A percentile compares a stretch with the other conserved stretches of the same genome.
phyloP scores from a whole-genome alignment of 495 filamentous ascomycete genomes.

The Pseudomonodictys pantanalensis region DNA sequence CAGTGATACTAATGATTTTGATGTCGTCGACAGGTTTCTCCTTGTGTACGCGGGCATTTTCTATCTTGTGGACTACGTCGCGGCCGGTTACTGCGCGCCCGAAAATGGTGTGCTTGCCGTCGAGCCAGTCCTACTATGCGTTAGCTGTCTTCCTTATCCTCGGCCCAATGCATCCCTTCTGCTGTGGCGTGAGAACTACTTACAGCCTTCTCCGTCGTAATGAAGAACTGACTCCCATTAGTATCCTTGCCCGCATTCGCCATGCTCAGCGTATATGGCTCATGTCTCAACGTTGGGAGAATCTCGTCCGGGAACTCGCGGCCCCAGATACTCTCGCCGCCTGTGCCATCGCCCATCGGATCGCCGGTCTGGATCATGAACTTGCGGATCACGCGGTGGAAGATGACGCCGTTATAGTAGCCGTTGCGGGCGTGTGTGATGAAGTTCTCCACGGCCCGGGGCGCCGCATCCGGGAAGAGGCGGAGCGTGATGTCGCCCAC shows the following conservation, averaged over 20 bases:
- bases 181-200: constrained; percentile 31
- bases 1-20: constrained; percentile 89
- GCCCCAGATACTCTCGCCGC: constrained; percentile 96
- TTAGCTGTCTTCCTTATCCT: constrained; percentile 3
- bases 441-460: constrained; percentile 98
- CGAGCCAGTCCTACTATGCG: constrained; percentile 77
- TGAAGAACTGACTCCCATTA: constrained; percentile 84
- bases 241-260: constrained; percentile 89
- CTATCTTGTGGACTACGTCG: constrained; percentile 96
- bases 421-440: constrained; percentile 81
- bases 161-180: neutral
- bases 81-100: constrained; percentile 83
- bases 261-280: constrained; percentile 95
- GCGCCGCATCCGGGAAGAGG: constrained; percentile 87
- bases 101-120: constrained; percentile 95
- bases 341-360: constrained; percentile 90
- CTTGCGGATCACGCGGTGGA: constrained; percentile 94
- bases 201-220: constrained; percentile 91
- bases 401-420: constrained; percentile 96
- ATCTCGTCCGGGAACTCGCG: constrained; percentile 92
- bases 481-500: constrained; percentile 94
- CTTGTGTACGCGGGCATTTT: constrained; percentile 86
- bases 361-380: constrained; percentile 98
- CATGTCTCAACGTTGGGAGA: constrained; percentile 87
- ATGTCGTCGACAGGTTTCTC: constrained; percentile 97